phyloP scores from a whole-genome alignment of 2,329 filamentous ascomycete species.

The Didymella glomerata region DNA sequence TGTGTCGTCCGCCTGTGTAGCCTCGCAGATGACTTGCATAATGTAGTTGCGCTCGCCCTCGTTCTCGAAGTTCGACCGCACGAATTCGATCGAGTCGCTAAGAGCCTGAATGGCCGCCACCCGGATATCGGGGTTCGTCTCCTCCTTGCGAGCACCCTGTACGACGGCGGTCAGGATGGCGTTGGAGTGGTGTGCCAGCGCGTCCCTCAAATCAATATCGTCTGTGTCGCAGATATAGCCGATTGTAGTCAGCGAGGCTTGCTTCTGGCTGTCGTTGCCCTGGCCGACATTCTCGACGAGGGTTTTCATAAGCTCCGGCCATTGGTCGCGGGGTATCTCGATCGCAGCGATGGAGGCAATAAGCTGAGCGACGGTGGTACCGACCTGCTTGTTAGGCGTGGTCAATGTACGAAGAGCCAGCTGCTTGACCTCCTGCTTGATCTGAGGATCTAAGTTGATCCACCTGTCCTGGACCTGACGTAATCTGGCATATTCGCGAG shows the following conservation, averaged over 20 bases:
- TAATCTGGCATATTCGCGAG: constrained; percentile 86
- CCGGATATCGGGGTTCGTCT: constrained; percentile 88
- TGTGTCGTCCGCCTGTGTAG: constrained; percentile 89
- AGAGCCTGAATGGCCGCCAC: constrained; percentile 92
- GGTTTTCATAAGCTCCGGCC: constrained; percentile 87
- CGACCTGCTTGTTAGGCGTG: constrained; percentile 81
- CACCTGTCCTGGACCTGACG: constrained; percentile 93
- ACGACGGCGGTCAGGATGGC: constrained; percentile 97
- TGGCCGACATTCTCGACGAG: constrained; percentile 93
- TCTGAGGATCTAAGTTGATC: constrained; percentile 80
- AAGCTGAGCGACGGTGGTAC: constrained; percentile 90
- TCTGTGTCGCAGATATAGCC: constrained; percentile 98
- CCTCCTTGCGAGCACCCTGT: constrained; percentile 95
- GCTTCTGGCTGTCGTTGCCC: constrained; percentile 88
- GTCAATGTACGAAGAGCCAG: constrained; percentile 86
- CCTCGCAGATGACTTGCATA: constrained; percentile 99
- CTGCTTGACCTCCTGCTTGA: constrained; percentile 88
- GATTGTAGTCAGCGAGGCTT: constrained; percentile 93
- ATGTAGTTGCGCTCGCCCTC: constrained; percentile 99
- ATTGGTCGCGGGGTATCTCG: constrained; percentile 91
- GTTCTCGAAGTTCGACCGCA: constrained; percentile 98
- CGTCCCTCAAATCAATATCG: constrained; percentile 84
- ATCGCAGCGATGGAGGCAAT: constrained; percentile 94
- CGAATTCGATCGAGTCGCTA: constrained; percentile 96
- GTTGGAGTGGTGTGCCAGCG: constrained; percentile 85